phyloP scores from a whole-genome alignment of 768 basidiomycete genomes.

The Lactarius akahatsu region DNA sequence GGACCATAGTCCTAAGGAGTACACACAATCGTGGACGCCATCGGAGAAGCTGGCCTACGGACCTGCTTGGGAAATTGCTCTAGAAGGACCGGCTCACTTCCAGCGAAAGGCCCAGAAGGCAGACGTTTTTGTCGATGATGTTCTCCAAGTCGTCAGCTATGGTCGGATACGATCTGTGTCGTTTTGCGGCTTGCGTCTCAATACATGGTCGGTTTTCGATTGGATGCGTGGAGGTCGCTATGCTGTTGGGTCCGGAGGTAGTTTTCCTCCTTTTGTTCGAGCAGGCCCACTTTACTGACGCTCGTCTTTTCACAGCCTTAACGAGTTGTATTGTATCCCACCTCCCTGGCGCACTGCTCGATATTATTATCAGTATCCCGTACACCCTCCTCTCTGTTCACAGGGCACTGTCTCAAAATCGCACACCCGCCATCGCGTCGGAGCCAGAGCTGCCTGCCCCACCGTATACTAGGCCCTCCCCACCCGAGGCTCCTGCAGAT shows the following conservation, averaged over 20 bases:
- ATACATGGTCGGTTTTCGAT: constrained; percentile 49
- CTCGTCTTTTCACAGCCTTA: constrained; percentile 44
- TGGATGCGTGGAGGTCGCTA: constrained; percentile 68
- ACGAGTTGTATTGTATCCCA: constrained; percentile 71
- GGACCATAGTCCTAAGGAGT: constrained; percentile 37
- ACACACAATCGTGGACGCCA: constrained; percentile 70
- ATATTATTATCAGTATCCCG: constrained; percentile 64
- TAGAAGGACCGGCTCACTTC: constrained; percentile 42
- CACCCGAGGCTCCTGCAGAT: constrained; percentile 27
- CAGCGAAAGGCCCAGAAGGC: constrained; percentile 57
- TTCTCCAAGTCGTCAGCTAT: constrained; percentile 59
- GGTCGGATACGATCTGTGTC: constrained; percentile 48
- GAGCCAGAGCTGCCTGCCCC: constrained; percentile 15
- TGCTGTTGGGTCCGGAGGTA: constrained; percentile 79
- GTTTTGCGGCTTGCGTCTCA: constrained; percentile 46
- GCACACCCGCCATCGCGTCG: constrained; percentile 42
- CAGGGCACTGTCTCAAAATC: constrained; percentile 55
- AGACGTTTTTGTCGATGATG: constrained; percentile 54
- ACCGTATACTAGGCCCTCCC: constrained; percentile 30
- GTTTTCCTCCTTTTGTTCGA: constrained; percentile 29
- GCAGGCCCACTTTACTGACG: constrained; percentile 4
- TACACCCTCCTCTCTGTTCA: constrained; percentile 61
- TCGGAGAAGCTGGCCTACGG: constrained; percentile 75
- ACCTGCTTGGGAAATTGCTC: constrained; percentile 56
- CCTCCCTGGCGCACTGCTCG: constrained; percentile 64